phyloP scores from a whole-genome alignment of 164 flowering plant genomes.

The Kalanchoe fedtschenkoi region DNA sequence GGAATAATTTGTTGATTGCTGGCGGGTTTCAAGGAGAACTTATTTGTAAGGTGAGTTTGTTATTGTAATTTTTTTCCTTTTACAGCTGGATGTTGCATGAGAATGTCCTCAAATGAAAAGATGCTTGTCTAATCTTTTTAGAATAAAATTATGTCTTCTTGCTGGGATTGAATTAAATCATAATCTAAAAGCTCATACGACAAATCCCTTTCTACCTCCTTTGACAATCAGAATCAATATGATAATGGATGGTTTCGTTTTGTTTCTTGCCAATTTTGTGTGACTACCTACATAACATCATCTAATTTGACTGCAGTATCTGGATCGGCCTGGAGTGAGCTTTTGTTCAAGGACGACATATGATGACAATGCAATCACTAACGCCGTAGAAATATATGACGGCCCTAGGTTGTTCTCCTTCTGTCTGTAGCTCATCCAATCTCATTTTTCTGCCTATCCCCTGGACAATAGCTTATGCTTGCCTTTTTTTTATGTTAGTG shows the following conservation, averaged over 20 bases:
- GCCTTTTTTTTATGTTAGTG: slow-evolving; percentile 21
- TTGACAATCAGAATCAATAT: no score
- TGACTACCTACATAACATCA: background rate
- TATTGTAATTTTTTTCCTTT: background rate
- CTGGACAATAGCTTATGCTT: background rate
- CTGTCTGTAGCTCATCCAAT: background rate
- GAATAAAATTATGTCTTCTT: no score
- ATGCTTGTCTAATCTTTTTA: no score
- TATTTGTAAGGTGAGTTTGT: slow-evolving; percentile 65
- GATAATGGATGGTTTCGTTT: background rate
- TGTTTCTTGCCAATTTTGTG: background rate
- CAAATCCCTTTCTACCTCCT: no score
- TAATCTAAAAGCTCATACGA: no score
- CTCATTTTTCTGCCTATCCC: background rate
- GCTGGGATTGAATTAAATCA: no score
- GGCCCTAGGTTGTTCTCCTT: slow-evolving; percentile 9
- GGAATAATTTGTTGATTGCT: slow-evolving; percentile 51
- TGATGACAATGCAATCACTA: slow-evolving; percentile 93
- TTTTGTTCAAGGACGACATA: slow-evolving; percentile 84
- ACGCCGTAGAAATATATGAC: slow-evolving; percentile 81
- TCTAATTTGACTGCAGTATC: slow-evolving; percentile 35
- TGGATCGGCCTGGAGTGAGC: slow-evolving; percentile 76
- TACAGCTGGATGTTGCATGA: background rate
- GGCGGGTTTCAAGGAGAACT: slow-evolving; percentile 84
- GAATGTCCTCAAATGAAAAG: no score